Evolutionary conservation across 345 rosid genomes (phyloP), one percentile per base, ranked within the genome.

Genomic region (Theobroma cacao): DNA sequence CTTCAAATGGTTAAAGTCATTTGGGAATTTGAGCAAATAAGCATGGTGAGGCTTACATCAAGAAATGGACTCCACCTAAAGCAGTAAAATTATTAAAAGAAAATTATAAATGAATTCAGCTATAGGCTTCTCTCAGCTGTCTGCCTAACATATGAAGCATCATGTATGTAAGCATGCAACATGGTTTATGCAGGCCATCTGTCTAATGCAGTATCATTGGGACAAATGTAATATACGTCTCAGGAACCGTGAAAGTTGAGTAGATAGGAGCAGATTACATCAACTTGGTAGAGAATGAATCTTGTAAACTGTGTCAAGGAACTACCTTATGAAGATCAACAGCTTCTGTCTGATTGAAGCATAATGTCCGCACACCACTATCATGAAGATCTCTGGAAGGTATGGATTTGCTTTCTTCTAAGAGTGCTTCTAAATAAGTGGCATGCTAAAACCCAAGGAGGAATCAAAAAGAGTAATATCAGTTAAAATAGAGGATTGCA

Each of bases 251-350:
- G 18, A 62, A 43, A 1, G 34, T 31, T 53, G 65, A 82, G 40
- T 48, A 58, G 50, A 12, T 5, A 64, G 65, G 2, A 79, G 56
- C 60, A 69, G 60, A 73, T 48, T 22, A n/a, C 17, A 50, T 24
- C 47, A 52, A 63, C 59, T 58, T 75, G 40, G 10, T 45, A 71
- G 58, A 59, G 56, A 28, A 75, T 41, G 61, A 78, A 43, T 45
- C 24, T 41, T 34, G 18, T 53, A 60, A 52, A 53, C 40, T 2
- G 79, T 58, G 64, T 77, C 72, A 33, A 60, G 56, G 59, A 75
- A 60, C 79, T 87, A 96, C 98, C 99, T 91, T 93, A 14, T 89
- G 89, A 22, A 92, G 92, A 84, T 92, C 84, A 78, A 92, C 88
- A 67, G 83, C 83, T 75, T 55, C 88, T 0, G 83, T 76, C 81